These are phyloP conservation scores for Rhinocladiella similis DNA, from an alignment of 2,329 filamentous ascomycete species.

Conservation along the genomic window DNA sequence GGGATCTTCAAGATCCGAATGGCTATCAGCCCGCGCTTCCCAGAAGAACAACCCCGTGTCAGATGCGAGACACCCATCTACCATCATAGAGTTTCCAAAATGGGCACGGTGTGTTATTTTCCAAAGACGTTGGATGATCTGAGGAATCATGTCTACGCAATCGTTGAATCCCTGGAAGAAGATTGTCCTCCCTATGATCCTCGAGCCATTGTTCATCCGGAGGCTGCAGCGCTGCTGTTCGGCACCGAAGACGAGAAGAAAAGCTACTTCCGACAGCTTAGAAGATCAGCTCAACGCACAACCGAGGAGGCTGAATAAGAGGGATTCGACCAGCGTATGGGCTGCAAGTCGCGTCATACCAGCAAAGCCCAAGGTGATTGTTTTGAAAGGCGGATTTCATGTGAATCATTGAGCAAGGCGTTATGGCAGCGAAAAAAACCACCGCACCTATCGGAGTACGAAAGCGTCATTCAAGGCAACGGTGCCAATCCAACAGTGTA, in stretches of 20 bases:
- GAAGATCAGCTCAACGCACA: slow-evolving; percentile 26
- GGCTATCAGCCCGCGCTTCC: slow-evolving; percentile 79
- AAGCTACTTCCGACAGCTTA: slow-evolving; percentile 74
- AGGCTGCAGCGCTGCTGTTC: slow-evolving; percentile 86
- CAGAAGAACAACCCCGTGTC: slow-evolving; percentile 82
- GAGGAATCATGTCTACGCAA: slow-evolving; percentile 77
- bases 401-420: not conserved
- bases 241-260: slow-evolving; percentile 76
- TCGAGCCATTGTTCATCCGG: slow-evolving; percentile 79
- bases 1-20: slow-evolving; percentile 83
- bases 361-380: not conserved
- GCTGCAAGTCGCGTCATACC: not conserved
- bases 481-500: no score
- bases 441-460: no score
- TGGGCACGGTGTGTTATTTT: slow-evolving; percentile 82
- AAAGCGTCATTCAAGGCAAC: no score
- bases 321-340: not conserved
- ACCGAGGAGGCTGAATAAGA: slow-evolving; percentile 11
- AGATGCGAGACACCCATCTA: slow-evolving; percentile 79
- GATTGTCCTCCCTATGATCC: slow-evolving; percentile 88
- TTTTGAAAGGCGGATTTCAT: no score
- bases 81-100: slow-evolving; percentile 79
- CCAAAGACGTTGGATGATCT: slow-evolving; percentile 70
- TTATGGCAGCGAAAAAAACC: not conserved
- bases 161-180: slow-evolving; percentile 82